These are phyloP conservation scores for Hymenotorrendiella dingleyae DNA, from an alignment of 2,329 filamentous ascomycete species.

Conservation along the genomic window DNA sequence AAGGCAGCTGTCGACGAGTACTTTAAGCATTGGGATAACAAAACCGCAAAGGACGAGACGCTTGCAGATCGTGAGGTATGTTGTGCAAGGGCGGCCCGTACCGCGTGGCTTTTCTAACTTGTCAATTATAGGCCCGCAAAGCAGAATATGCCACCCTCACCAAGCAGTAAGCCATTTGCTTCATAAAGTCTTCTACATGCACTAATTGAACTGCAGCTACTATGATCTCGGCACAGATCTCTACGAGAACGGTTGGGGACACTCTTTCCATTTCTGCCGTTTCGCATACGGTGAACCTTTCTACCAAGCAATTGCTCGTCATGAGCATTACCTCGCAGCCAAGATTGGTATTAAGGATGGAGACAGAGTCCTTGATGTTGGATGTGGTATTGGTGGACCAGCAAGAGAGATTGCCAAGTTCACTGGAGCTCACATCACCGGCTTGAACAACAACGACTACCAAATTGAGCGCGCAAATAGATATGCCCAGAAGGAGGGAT, in stretches of 20 bases:
- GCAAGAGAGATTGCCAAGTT: constrained; percentile 97
- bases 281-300: constrained; percentile 86
- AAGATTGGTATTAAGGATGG: constrained; percentile 80
- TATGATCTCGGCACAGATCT: constrained; percentile 94
- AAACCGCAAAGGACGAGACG: constrained; percentile 73
- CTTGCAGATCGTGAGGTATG: constrained; percentile 71
- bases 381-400: constrained; percentile 93
- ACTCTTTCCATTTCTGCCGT: constrained; percentile 96
- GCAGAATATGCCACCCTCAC: constrained; percentile 91
- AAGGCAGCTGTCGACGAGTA: constrained; percentile 84
- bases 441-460: constrained; percentile 99
- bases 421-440: constrained; percentile 80
- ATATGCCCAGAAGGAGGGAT: constrained; percentile 77
- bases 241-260: constrained; percentile 96
- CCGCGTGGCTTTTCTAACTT: constrained; percentile 7
- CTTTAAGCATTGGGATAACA: constrained; percentile 96
- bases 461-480: constrained; percentile 90
- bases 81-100: constrained; percentile 6
- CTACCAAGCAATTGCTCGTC: constrained; percentile 85
- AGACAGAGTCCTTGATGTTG: constrained; percentile 91
- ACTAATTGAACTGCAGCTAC: too few species aligned
- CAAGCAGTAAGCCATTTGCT: constrained; percentile 72
- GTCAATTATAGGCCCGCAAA: constrained; percentile 56
- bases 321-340: constrained; percentile 96
- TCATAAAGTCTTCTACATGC: too few species aligned